Evolutionary conservation across 306 rosid species (phyloP).

Genomic region (Rosa chinensis): DNA sequence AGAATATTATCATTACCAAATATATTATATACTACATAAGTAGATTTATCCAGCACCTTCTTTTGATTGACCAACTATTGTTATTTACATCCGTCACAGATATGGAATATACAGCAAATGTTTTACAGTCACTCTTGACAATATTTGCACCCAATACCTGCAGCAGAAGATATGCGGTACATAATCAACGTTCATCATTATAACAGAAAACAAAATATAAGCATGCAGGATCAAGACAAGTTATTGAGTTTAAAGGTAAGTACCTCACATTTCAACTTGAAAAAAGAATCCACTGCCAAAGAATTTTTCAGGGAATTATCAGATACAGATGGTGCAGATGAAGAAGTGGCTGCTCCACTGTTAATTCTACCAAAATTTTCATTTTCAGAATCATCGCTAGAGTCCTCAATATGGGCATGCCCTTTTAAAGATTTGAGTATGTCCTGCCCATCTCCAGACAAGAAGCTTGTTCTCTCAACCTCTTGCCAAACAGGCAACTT

Average conservation of each 20-base stretch:
- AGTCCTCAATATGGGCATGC: constrained; percentile 49
- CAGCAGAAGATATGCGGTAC: constrained; percentile 37
- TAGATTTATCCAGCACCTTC: constrained; percentile 63
- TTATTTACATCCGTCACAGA: constrained; percentile 83
- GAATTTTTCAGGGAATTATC: constrained; percentile 58
- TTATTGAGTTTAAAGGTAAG: constrained; percentile 20
- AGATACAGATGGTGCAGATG: constrained; percentile 59
- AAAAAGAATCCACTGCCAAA: constrained; percentile 65
- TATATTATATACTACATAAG: background rate
- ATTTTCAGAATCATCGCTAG: constrained; percentile 68
- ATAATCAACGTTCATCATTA: constrained; percentile 25
- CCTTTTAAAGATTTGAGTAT: constrained; percentile 62
- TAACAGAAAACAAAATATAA: constrained; percentile 22
- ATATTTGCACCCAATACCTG: constrained; percentile 97
- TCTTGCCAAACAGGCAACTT: constrained; percentile 73
- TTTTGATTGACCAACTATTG: constrained; percentile 94
- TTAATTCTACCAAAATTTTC: constrained; percentile 70
- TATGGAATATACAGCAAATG: constrained; percentile 94
- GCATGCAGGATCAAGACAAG: constrained; percentile 18
- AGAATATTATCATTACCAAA: background rate
- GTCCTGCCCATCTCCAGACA: constrained; percentile 96
- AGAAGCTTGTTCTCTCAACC: constrained; percentile 89
- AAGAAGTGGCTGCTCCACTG: constrained; percentile 88
- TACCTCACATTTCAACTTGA: constrained; percentile 97
- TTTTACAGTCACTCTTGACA: constrained; percentile 91